phyloP scores from a whole-genome alignment of 2,329 filamentous ascomycete genomes.

The Fusarium euwallaceae region DNA sequence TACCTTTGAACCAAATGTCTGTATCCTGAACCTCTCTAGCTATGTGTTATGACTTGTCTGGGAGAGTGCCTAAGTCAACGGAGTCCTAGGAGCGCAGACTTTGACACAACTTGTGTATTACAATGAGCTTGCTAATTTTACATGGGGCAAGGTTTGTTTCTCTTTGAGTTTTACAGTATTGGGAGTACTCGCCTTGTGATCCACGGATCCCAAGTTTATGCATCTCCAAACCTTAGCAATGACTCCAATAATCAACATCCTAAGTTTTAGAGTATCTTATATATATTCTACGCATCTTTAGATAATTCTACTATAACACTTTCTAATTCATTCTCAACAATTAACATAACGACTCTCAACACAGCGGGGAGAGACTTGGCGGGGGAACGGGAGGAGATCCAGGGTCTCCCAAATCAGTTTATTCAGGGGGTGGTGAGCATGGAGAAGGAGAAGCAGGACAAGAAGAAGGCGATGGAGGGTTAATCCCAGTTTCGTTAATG shows the following conservation, averaged over 20 bases:
- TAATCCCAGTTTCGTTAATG: no score
- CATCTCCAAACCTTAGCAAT: neutral
- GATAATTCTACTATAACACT: neutral
- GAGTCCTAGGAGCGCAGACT: fast-evolving
- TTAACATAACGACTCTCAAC: no score
- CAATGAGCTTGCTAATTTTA: neutral
- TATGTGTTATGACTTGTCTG: neutral
- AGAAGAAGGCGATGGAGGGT: neutral
- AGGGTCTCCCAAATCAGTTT: neutral
- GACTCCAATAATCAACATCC: neutral
- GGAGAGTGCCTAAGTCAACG: neutral
- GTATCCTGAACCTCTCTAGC: neutral
- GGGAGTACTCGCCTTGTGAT: neutral
- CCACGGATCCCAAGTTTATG: neutral
- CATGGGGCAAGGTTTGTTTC: neutral
- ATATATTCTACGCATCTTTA: neutral
- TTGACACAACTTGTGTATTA: neutral
- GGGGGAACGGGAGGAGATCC: neutral
- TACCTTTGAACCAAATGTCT: neutral
- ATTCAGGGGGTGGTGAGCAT: neutral
- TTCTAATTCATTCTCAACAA: no score
- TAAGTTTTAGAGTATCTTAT: neutral
- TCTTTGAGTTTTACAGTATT: neutral
- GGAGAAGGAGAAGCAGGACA: neutral
- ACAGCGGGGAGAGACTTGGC: neutral